phyloP scores from a whole-genome alignment of 805 yeast species.

The Candida xyloterini region DNA sequence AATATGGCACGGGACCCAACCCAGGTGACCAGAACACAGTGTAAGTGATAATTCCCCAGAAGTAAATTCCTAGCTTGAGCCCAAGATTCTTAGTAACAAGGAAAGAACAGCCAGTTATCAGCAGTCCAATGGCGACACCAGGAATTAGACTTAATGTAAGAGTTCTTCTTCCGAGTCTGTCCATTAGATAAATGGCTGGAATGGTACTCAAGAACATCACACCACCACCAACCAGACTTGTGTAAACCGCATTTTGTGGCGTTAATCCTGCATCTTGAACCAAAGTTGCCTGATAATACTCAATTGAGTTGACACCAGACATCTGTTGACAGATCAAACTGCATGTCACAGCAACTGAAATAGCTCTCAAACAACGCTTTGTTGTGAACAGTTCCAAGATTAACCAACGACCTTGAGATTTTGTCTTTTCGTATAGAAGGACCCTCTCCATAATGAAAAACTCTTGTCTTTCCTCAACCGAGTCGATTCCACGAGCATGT shows the following conservation, averaged over 20 bases:
- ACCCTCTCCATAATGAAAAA: conserved; percentile 41
- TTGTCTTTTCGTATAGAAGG: conserved; percentile 19
- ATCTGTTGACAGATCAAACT: conserved; percentile 59
- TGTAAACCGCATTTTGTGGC: conserved; percentile 51
- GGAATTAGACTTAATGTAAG: conserved; percentile 42
- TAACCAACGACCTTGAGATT: conserved; percentile 41
- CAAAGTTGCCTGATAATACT: conserved; percentile 58
- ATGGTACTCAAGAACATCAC: conserved; percentile 54
- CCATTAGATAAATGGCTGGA: conserved; percentile 59
- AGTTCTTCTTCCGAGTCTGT: conserved; percentile 65
- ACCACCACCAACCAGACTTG: conserved; percentile 68
- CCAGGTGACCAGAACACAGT: conserved; percentile 49
- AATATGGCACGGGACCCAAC: conserved; percentile 52
- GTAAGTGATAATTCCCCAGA: conserved; percentile 53
- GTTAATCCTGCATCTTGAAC: conserved; percentile 52
- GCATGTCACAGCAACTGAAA: conserved; percentile 43
- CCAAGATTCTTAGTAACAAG: conserved; percentile 37
- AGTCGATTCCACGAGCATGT: conserved; percentile 43
- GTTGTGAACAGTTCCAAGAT: conserved; percentile 38
- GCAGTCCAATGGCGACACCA: conserved; percentile 49
- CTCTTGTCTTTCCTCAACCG: conserved; percentile 41
- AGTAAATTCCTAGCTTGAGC: conserved; percentile 51
- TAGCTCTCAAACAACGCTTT: conserved; percentile 56
- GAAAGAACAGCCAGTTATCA: conserved; percentile 58
- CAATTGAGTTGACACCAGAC: conserved; percentile 63